Evolutionary conservation across 1,284 basidiomycete species (phyloP), one percentile per base, ranked within the genome.

Genomic region (Fistulinella staudtii): DNA sequence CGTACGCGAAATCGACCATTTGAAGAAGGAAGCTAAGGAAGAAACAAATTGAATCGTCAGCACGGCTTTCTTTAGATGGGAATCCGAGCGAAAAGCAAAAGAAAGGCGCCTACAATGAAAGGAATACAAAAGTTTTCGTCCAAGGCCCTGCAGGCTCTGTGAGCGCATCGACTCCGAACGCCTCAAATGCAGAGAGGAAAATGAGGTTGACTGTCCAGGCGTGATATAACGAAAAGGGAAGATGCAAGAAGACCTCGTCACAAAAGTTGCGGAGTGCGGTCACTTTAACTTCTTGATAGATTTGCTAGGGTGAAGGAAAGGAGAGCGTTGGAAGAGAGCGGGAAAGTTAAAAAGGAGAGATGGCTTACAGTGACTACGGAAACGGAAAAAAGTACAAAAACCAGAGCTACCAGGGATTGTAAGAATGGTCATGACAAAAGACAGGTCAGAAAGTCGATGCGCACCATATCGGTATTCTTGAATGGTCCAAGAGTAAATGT

Each of bases 181-280:
- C 91, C 65, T 93, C 86, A 64, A 97, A 96, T 3, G 79, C 86
- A 33, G 90, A 86, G 50, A 95, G 73, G 54, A 96, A 77, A 55
- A 95, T 82, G 49, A 96, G 82, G 35, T 91, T 82, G 46, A 91
- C 91, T 6, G 89, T 89, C 86, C 93, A 95, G 43, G 93, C 93
- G 65, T 96, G 93, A 70, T 89, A 96, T 47, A 94, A 75, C 20
- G 89, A 93, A 75, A 94, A 93, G 3, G 92, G 92, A 5, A 90
- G 79, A 58, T 90, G 87, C 28, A 90, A 63, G 53, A 87, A 88
- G 46, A 90, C 67, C 62, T 94, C 91, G 55, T 93, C 89, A 31
- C 74, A 72, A 33, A 79, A 64, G 53, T 69, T 78, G 62, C 83
- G 74, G 36, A 86, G 68, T 39, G 77, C 65, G 54, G 82, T 79